Percentiles rank a stretch among this genome's conserved stretches.
Conservation (phyloP, 108 stramenopile species). For the Nannochloropsis gaditana region DNA sequence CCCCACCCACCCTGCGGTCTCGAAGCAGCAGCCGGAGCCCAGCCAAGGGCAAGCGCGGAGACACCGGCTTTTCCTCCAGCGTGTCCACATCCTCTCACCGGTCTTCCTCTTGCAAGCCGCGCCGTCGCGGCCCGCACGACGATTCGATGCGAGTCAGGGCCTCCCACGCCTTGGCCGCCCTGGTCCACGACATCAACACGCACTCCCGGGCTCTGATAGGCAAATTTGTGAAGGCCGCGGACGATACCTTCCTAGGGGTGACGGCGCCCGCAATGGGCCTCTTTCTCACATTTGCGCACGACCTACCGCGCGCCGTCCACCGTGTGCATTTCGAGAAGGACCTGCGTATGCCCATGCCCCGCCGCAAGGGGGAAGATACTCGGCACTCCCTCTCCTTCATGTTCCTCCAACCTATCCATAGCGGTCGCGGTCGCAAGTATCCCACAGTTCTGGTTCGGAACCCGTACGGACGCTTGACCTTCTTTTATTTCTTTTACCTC, state of each 20-base stretch:
- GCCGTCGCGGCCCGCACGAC: not conserved
- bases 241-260: not conserved
- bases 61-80: not conserved
- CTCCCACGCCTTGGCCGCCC: not conserved
- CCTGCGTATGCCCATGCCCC: conserved; percentile 16
- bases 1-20: not conserved
- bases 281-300: conserved; percentile 3
- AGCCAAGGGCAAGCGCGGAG: not conserved
- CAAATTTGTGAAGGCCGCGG: not conserved
- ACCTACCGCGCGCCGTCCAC: not conserved
- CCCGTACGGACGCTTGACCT: not conserved
- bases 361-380: not conserved
- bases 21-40: conserved; percentile 1
- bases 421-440: not conserved
- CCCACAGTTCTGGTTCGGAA: not conserved
- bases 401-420: not conserved
- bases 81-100: not conserved
- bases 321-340: conserved; percentile 5
- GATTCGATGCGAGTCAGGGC: not conserved
- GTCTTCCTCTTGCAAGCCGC: not conserved
- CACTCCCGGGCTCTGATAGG: not conserved
- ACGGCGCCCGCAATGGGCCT: not conserved
- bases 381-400: not conserved
- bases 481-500: not conserved
- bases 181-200: not conserved